Conservation (phyloP, 2,329 filamentous ascomycete genomes). For the Zarea fungicola region DNA sequence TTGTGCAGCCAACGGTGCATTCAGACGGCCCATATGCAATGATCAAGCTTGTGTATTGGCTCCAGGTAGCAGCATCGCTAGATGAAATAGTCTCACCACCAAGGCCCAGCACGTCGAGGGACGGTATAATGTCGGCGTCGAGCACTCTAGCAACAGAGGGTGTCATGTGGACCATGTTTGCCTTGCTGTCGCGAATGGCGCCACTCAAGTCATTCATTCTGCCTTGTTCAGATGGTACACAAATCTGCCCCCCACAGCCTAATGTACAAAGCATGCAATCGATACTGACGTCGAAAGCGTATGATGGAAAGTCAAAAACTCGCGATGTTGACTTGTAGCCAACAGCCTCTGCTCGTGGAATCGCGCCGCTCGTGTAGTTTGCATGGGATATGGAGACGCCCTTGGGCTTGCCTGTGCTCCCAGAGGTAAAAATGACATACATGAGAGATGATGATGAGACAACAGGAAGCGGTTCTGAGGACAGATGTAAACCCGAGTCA, state of each 20-base stretch:
- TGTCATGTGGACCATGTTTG: slow-evolving; percentile 48
- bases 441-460: slow-evolving; percentile 40
- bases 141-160: slow-evolving; percentile 45
- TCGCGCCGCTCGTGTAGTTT: slow-evolving; percentile 41
- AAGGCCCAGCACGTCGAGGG: slow-evolving; percentile 42
- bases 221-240: slow-evolving; percentile 49
- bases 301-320: slow-evolving; percentile 45
- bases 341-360: slow-evolving; percentile 37
- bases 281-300: slow-evolving; percentile 51
- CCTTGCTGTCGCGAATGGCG: slow-evolving; percentile 37
- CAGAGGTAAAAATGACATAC: slow-evolving; percentile 60
- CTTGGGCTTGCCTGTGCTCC: slow-evolving; percentile 60
- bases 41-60: slow-evolving; percentile 39
- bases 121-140: slow-evolving; percentile 40
- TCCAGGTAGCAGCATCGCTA: slow-evolving; percentile 44
- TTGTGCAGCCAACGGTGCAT: slow-evolving; percentile 48
- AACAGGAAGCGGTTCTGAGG: slow-evolving; percentile 23
- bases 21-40: slow-evolving; percentile 51
- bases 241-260: slow-evolving; percentile 44
- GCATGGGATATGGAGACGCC: slow-evolving; percentile 50
- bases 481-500: slow-evolving; percentile 16
- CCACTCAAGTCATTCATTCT: slow-evolving; percentile 46
- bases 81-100: slow-evolving; percentile 50
- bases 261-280: slow-evolving; percentile 51
- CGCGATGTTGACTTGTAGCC: slow-evolving; percentile 37